Evolutionary conservation across 73 alveolate species (phyloP).

Genomic region (Paramecium primaurelia): DNA sequence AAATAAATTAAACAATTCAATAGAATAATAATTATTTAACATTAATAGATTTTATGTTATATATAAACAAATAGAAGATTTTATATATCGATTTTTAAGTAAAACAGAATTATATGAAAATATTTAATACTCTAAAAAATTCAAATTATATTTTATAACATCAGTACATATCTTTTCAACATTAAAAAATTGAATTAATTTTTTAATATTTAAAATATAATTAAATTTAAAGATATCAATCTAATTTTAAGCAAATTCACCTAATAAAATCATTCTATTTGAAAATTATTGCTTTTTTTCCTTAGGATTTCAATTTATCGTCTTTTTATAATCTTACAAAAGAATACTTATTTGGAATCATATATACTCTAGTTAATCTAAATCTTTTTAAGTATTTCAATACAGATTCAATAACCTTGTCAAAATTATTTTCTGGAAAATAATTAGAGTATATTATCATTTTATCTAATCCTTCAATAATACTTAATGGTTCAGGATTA

Average conservation of each 20-base stretch:
- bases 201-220: too few species aligned
- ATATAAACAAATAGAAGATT: too few species aligned
- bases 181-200: too few species aligned
- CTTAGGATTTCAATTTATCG: background rate
- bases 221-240: too few species aligned
- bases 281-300: background rate
- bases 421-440: background rate
- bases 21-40: too few species aligned
- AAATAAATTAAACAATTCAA: too few species aligned
- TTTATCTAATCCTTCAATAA: background rate
- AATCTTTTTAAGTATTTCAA: background rate
- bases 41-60: too few species aligned
- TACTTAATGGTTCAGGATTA: background rate
- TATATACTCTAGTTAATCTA: background rate
- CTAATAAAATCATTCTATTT: background rate
- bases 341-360: background rate
- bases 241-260: background rate
- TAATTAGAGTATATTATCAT: background rate
- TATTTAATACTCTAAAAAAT: too few species aligned
- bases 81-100: too few species aligned
- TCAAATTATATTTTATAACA: too few species aligned
- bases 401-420: background rate
- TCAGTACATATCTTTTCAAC: too few species aligned
- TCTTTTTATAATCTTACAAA: background rate
- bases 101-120: too few species aligned